A percentile compares a stretch with the other conserved stretches of the same genome.
phyloP scores from a whole-genome alignment of 2,329 filamentous ascomycete genomes.

The Seiridium cupressi region DNA sequence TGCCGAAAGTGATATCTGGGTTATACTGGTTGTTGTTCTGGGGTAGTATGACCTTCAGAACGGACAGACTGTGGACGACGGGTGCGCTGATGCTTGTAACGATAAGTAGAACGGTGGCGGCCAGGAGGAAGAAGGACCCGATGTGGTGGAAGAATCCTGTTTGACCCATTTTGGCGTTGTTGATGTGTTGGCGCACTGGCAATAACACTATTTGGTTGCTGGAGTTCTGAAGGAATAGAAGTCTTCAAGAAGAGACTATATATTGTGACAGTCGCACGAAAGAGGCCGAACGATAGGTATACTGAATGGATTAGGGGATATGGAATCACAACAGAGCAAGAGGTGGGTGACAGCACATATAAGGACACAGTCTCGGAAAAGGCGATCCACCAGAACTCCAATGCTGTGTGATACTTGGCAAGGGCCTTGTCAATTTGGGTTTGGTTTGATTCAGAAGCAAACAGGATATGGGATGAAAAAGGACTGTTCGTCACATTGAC shows the following conservation, averaged over 20 bases:
- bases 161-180: conserved; percentile 22
- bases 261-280: background rate
- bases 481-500: conserved; percentile 2
- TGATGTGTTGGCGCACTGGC: background rate
- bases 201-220: background rate
- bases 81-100: conserved; percentile 45
- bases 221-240: background rate
- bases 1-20: conserved; percentile 37
- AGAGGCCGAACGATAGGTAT: too few relatives aligned
- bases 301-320: too few relatives aligned
- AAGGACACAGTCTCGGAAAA: background rate
- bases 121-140: conserved; percentile 43
- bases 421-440: background rate
- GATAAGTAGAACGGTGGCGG: conserved; percentile 42
- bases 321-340: too few relatives aligned
- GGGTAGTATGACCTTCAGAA: conserved; percentile 38
- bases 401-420: background rate
- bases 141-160: conserved; percentile 37
- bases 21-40: conserved; percentile 15
- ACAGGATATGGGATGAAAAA: conserved; percentile 5
- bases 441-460: background rate
- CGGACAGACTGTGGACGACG: conserved; percentile 38
- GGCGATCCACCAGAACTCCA: too few relatives aligned
- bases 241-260: background rate
- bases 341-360: background rate